Base-by-base conservation (phyloP, 2,329 filamentous ascomycete species). In the Ceratocystis colombiana region DNA sequence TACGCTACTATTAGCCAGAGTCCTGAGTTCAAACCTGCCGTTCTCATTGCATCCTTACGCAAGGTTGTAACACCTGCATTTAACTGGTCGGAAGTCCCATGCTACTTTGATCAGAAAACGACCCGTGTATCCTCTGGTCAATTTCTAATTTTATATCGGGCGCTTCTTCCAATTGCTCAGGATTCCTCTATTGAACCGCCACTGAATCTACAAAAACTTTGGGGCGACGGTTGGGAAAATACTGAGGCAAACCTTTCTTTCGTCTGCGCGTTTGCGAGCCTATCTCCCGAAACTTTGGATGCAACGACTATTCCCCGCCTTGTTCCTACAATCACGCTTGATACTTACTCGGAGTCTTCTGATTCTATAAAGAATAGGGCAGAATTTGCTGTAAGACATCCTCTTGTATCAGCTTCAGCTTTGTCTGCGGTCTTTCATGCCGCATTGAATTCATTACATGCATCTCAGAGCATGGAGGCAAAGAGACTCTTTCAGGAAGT, bases 211-310 rank as follows among this genome's bases (percentile, higher is more conserved):
- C 91, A 96, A 74, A 82, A 82, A 48, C 79, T 99, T 25, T 97
- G 94, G 92, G 92, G 92, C 67, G 92, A 92, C 72, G 79, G 84
- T 69, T 99, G 95, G 93, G 85, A 87, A 69, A 84, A 95, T 70
- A 84, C 88, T 15, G 86, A 96, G 69, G 90, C 94, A 0, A 93
- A 97, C 70, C 79, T 99, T 45, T 95, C 92, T n/a, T 96, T 97
- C 73, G 84, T 97, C 65, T 88, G 88, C 69, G 91, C 91, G 20
- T 96, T 93, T 73, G 81, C 93, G 25, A 89, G 88, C 3, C 82
- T 92, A 66, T 84, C 83, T 12, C 82, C 87, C 0, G 84, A 89
- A 33, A 84, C 92, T 71, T 81, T 96, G 30, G 91, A 97, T 73
- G 88, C 90, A 2, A 88, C 86, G 12, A 88, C 88, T 45, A 94